phyloP scores from a whole-genome alignment of 768 basidiomycete genomes.

The Clavulina sp. region DNA sequence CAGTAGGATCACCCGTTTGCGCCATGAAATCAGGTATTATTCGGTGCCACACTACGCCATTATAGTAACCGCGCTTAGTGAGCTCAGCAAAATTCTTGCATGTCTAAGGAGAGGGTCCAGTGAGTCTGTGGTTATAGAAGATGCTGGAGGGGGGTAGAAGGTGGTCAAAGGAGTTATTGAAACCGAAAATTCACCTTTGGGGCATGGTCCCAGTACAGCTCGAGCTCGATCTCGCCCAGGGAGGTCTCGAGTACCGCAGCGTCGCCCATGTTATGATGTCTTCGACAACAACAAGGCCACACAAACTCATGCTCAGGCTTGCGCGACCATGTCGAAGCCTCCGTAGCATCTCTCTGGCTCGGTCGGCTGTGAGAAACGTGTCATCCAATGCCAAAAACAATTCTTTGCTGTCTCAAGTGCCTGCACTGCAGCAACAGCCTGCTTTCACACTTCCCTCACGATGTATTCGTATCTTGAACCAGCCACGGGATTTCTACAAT shows the following conservation, averaged over 20 bases:
- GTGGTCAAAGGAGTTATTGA: background rate
- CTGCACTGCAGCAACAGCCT: no score
- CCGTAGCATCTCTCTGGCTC: no score
- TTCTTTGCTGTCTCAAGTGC: no score
- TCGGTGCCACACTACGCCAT: constrained; percentile 76
- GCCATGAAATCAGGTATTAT: constrained; percentile 95
- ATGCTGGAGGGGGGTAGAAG: constrained; percentile 6
- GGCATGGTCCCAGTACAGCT: constrained; percentile 87
- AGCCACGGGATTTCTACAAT: constrained; percentile 5
- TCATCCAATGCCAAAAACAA: no score
- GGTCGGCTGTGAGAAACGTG: no score
- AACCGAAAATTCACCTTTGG: constrained; percentile 33
- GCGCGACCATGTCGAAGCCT: no score
- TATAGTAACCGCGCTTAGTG: constrained; percentile 84
- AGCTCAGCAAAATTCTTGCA: constrained; percentile 92
- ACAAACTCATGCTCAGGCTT: no score
- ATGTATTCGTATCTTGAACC: background rate
- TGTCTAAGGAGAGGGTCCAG: constrained; percentile 37
- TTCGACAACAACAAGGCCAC: no score
- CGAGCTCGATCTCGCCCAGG: constrained; percentile 72
- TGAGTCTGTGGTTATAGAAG: constrained; percentile 7
- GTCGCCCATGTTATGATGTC: no score
- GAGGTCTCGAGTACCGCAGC: constrained; percentile 62
- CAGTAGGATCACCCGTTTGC: constrained; percentile 89
- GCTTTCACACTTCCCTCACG: background rate